Conservation (phyloP, 805 yeast species). For the Ogataea ramenticola region DNA sequence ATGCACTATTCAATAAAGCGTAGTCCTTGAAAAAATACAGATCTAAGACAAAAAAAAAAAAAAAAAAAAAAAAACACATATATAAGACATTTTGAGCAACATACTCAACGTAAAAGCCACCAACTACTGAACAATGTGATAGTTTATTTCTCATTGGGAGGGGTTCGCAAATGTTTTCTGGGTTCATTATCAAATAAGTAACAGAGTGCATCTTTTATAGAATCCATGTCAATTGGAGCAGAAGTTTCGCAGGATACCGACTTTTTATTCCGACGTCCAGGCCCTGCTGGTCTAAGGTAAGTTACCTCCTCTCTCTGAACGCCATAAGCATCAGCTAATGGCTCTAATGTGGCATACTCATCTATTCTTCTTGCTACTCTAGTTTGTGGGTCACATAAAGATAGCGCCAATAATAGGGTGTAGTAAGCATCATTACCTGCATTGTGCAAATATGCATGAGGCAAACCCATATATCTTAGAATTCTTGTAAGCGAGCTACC, state of each 20-base stretch:
- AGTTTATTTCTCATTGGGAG: no score
- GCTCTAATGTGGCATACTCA: neutral
- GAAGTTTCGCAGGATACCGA: neutral
- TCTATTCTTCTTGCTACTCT: conserved; percentile 18
- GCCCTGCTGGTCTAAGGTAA: no score
- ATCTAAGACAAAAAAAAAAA: no score
- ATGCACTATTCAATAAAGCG: neutral
- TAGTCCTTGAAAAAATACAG: neutral
- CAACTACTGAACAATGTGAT: no score
- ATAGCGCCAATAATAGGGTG: conserved; percentile 45
- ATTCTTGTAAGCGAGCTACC: conserved; percentile 40
- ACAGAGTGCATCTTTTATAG: neutral
- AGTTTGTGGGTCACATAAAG: conserved; percentile 40
- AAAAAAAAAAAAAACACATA: no score
- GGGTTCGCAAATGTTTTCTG: neutral
- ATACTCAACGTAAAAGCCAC: no score
- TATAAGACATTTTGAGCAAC: no score
- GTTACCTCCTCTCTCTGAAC: no score
- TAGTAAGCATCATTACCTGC: conserved; percentile 69
- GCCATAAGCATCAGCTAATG: no score
- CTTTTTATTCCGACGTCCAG: conserved; percentile 13
- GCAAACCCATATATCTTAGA: conserved; percentile 39
- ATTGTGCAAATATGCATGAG: conserved; percentile 56
- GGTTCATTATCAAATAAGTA: neutral
- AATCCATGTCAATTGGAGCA: neutral